Evolutionary conservation across 2,329 filamentous ascomycete species (phyloP).

Genomic region (Dendryphion nanum): DNA sequence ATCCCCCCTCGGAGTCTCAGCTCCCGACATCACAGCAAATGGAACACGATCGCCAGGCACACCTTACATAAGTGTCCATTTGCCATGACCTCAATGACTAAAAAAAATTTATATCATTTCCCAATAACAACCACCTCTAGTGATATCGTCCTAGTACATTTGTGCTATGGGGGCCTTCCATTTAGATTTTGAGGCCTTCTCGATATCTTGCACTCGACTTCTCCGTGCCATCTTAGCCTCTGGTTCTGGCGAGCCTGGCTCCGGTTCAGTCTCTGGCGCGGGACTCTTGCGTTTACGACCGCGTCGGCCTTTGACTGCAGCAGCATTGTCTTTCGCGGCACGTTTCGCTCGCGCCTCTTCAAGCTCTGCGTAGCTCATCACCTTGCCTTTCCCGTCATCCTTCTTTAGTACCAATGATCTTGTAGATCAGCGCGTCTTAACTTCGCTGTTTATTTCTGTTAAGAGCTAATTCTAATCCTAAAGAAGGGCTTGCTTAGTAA

Average conservation of each 20-base stretch:
- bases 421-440: constrained; percentile 1
- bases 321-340: constrained; percentile 2
- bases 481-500: constrained; percentile 2
- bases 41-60: no score
- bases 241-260: not conserved
- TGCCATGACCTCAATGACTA: no score
- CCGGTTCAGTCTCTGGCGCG: constrained; percentile 1
- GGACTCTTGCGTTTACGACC: constrained; percentile 5
- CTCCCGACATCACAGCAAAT: no score
- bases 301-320: constrained; percentile 1
- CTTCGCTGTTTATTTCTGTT: constrained; percentile 3
- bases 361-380: constrained; percentile 5
- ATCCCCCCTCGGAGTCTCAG: no score
- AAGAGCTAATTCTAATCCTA: constrained; percentile 1
- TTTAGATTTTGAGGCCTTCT: not conserved
- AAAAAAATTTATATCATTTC: no score
- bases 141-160: constrained; percentile 1
- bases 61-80: no score
- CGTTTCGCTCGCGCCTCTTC: constrained; percentile 2
- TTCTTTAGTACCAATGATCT: constrained; percentile 1
- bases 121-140: no score
- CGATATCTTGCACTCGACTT: not conserved
- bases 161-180: not conserved
- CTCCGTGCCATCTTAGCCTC: no score
- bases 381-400: constrained; percentile 1